phyloP scores from a whole-genome alignment of 2,329 filamentous ascomycete genomes.

The Polytolypa hystricis region DNA sequence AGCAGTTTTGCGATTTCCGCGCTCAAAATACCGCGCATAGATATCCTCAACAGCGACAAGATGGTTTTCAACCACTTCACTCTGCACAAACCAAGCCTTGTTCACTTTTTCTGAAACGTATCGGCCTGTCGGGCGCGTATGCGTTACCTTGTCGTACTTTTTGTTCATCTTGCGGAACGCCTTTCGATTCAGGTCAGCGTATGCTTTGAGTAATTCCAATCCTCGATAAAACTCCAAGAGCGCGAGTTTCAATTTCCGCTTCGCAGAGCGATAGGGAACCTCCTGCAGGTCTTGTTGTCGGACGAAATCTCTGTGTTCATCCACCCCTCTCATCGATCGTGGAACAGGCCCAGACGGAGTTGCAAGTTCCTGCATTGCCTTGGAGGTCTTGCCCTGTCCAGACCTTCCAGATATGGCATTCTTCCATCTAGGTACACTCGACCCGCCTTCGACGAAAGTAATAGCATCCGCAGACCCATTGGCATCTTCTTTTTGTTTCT shows the following conservation, averaged over 20 bases:
- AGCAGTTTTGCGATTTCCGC: slow-evolving; percentile 84
- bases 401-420: slow-evolving; percentile 33
- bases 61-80: slow-evolving; percentile 69
- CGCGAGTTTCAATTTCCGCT: slow-evolving; percentile 81
- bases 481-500: slow-evolving; percentile 25
- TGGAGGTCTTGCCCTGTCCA: slow-evolving; percentile 43
- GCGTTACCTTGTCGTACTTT: slow-evolving; percentile 89
- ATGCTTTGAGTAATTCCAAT: slow-evolving; percentile 83
- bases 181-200: slow-evolving; percentile 77
- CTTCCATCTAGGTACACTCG: slow-evolving; percentile 24
- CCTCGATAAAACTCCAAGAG: slow-evolving; percentile 88
- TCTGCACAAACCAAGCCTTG: slow-evolving; percentile 82
- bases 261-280: slow-evolving; percentile 77
- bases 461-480: not conserved
- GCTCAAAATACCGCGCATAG: slow-evolving; percentile 89
- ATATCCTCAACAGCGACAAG: slow-evolving; percentile 77
- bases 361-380: slow-evolving; percentile 35
- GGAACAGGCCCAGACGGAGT: slow-evolving; percentile 29
- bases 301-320: slow-evolving; percentile 39
- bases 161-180: slow-evolving; percentile 98
- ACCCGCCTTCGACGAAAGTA: slow-evolving; percentile 9
- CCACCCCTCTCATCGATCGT: slow-evolving; percentile 18
- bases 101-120: slow-evolving; percentile 91
- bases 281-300: slow-evolving; percentile 41
- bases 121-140: slow-evolving; percentile 62